A percentile compares a stretch with the other conserved stretches of the same genome.
These are phyloP conservation scores for Tetrahymena elliotti DNA, from an alignment of 73 alveolate species.

Conservation along the genomic window DNA sequence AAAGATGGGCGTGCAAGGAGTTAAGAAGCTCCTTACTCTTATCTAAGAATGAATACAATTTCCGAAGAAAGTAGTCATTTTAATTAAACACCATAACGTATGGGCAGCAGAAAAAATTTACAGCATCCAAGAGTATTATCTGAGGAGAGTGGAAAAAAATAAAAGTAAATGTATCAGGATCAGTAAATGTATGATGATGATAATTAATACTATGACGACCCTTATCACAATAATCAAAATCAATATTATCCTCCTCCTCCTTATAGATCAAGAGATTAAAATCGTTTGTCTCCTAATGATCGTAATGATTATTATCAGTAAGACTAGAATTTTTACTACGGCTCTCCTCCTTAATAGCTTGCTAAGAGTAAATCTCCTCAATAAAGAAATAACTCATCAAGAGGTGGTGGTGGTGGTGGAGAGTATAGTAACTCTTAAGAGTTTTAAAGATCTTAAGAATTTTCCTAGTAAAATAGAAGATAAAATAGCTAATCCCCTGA, in stretches of 20 bases:
- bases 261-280: background rate
- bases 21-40: background rate
- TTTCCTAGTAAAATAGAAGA: background rate
- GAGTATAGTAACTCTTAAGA: background rate
- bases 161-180: background rate
- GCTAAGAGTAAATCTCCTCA: background rate
- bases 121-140: background rate
- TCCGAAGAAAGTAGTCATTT: background rate
- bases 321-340: background rate
- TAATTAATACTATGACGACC: background rate
- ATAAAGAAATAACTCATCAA: background rate
- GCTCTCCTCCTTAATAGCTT: background rate
- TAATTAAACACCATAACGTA: background rate
- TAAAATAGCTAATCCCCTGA: background rate
- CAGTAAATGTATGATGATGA: background rate
- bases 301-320: background rate
- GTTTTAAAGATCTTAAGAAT: background rate
- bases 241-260: background rate
- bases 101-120: background rate
- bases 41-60: background rate
- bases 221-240: background rate
- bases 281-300: background rate
- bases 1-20: background rate
- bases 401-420: background rate
- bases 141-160: background rate